These are phyloP conservation scores for Exidia glandulosa DNA, from an alignment of 768 basidiomycete genomes.

Conservation along the genomic window DNA sequence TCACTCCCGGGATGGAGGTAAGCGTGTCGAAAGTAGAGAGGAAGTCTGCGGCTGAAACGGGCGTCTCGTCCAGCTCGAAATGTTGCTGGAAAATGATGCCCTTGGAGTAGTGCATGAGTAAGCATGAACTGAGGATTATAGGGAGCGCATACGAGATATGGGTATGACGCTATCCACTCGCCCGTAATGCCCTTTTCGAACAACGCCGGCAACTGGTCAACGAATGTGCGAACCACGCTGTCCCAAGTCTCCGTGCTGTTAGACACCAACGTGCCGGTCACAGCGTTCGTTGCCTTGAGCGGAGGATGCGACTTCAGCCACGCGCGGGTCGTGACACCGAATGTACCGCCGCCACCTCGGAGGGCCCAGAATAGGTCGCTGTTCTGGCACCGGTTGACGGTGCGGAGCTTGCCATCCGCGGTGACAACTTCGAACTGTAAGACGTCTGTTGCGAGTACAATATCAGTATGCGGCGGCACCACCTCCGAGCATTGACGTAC, in stretches of 20 bases:
- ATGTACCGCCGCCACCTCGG: conserved; percentile 42
- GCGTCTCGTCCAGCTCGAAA: background rate
- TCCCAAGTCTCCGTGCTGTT: background rate
- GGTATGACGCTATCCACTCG: too few relatives aligned
- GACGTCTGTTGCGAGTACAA: background rate
- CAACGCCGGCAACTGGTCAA: background rate
- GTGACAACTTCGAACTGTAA: conserved; percentile 21
- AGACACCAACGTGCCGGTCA: too few relatives aligned
- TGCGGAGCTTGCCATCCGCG: conserved; percentile 31
- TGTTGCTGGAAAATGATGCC: background rate
- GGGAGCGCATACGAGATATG: too few relatives aligned
- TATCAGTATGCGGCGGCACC: too few relatives aligned
- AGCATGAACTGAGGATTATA: too few relatives aligned
- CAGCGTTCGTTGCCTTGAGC: background rate
- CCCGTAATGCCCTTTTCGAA: background rate
- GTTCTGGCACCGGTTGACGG: conserved; percentile 15
- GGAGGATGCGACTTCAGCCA: background rate
- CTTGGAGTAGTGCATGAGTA: too few relatives aligned
- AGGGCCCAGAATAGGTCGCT: conserved; percentile 43
- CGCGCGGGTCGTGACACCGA: conserved; percentile 20
- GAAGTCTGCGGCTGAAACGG: background rate
- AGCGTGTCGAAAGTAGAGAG: background rate
- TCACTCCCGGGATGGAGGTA: background rate
- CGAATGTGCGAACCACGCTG: background rate
- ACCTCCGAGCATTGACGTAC: too few relatives aligned